Evolutionary conservation across 495 filamentous ascomycete species (phyloP).

Genomic region (Pyronema domesticum): DNA sequence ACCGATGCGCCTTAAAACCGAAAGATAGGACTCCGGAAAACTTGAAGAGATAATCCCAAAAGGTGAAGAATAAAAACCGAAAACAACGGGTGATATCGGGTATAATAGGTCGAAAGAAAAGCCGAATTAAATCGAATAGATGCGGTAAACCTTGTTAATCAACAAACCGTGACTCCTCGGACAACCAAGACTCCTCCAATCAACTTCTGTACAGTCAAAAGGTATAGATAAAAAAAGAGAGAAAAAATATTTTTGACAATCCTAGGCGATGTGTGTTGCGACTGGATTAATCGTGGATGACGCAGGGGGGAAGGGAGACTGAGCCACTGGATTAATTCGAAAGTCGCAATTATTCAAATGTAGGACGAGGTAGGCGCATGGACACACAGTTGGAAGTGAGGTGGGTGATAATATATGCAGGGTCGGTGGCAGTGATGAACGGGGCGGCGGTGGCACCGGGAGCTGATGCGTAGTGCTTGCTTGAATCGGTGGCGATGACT

Average conservation of each 20-base stretch:
- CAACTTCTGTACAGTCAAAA: neutral
- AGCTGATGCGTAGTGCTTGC: conserved; percentile 8
- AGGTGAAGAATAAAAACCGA: too few relatives aligned
- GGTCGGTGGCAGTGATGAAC: neutral
- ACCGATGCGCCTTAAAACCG: too few relatives aligned
- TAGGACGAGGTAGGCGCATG: neutral
- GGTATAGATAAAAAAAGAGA: too few relatives aligned
- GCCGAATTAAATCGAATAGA: neutral
- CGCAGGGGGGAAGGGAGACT: neutral
- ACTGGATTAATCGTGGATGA: neutral
- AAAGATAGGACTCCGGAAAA: too few relatives aligned
- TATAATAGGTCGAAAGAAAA: conserved; percentile 1
- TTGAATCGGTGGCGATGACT: conserved; percentile 14
- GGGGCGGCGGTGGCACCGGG: conserved; percentile 6
- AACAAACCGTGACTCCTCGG: conserved; percentile 4
- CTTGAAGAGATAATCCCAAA: too few relatives aligned
- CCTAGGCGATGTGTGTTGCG: neutral
- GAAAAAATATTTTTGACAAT: neutral
- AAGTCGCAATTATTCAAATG: neutral
- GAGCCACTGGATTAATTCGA: neutral
- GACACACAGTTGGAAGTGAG: neutral
- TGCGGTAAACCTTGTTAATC: neutral
- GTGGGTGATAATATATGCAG: neutral
- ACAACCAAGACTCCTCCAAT: conserved; percentile 1
- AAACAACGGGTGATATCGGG: conserved; percentile 1